Evolutionary conservation across 176 grass and related monocot genomes (phyloP), one percentile per base, ranked within the genome.

Genomic region (Lolium perenne): DNA sequence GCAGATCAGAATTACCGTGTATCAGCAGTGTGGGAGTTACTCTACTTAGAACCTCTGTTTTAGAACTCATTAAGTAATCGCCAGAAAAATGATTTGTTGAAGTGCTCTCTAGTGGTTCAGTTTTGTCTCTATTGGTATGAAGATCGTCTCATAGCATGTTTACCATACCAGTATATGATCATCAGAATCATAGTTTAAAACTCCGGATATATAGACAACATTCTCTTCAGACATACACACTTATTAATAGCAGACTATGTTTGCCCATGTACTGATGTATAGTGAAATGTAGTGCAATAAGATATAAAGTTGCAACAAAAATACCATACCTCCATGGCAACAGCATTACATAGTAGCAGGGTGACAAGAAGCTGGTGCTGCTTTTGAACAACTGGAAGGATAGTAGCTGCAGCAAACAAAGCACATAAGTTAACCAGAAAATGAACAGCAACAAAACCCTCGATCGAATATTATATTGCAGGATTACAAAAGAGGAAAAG

Each of bases 291-390:
- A 41, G 46, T 76, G 53, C 10, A 18, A 66, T 64, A 38, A 56
- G 67, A 12, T 3, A 59, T n/a, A 65, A 68, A 59, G 64, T 43
- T 40, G 4, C 51, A 77, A 66, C 22, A 35, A 82, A 56, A 80
- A n/a, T n/a, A n/a, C n/a, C n/a, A n/a, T 86, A 99, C 97, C 97
- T 99, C 97, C 97, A 99, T 99, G 38, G 97, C 57, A 79, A 3
- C 89, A 79, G 97, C 97, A 82, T 99, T 99, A 80, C 97, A 96
- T 68, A 99, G 70, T 70, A 99, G 85, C 82, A 99, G 90, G 62
- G 97, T 99, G 86, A 99, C 97, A 84, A 99, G 94, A 86, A 99
- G 94, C 80, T 97, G 97, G 77, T 99, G 97, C 72, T 97, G 97
- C 80, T 99, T 99, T 85, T 99, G 97, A 93, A 99, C 97, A 78